Evolutionary conservation across 1,139 yeast species (phyloP).

Genomic region (Candida smagusa): DNA sequence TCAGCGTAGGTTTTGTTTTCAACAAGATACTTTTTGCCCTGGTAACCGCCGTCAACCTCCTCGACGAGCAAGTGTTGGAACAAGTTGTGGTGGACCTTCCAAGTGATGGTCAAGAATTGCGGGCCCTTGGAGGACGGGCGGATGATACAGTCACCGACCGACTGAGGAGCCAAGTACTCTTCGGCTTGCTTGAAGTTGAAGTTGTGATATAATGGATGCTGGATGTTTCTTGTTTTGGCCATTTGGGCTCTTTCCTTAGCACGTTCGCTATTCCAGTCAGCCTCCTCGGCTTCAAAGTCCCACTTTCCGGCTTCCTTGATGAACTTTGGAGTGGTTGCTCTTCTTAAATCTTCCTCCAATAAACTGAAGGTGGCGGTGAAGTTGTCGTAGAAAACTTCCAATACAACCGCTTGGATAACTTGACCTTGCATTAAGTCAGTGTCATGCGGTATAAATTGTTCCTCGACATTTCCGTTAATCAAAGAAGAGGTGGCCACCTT

Average conservation of each 20-base stretch:
- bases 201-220: slow-evolving; percentile 87
- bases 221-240: slow-evolving; percentile 66
- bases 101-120: slow-evolving; percentile 86
- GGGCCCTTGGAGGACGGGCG: slow-evolving; percentile 92
- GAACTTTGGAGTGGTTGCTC: slow-evolving; percentile 51
- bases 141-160: slow-evolving; percentile 89
- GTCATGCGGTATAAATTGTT: slow-evolving; percentile 59
- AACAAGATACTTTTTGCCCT: slow-evolving; percentile 63
- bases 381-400: slow-evolving; percentile 64
- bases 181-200: slow-evolving; percentile 89
- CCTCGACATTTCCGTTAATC: slow-evolving; percentile 70
- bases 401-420: slow-evolving; percentile 80
- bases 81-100: slow-evolving; percentile 90
- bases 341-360: slow-evolving; percentile 59
- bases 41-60: slow-evolving; percentile 51
- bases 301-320: slow-evolving; percentile 66
- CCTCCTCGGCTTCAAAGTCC: slow-evolving; percentile 77
- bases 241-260: slow-evolving; percentile 57
- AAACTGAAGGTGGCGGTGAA: slow-evolving; percentile 76
- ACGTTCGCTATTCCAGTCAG: slow-evolving; percentile 57
- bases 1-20: slow-evolving; percentile 75
- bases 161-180: slow-evolving; percentile 82
- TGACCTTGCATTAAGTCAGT: slow-evolving; percentile 58
- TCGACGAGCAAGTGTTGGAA: slow-evolving; percentile 89
- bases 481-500: slow-evolving; percentile 73